Evolutionary conservation across 2,329 filamentous ascomycete species (phyloP).

Genomic region (Diplodia mutila): DNA sequence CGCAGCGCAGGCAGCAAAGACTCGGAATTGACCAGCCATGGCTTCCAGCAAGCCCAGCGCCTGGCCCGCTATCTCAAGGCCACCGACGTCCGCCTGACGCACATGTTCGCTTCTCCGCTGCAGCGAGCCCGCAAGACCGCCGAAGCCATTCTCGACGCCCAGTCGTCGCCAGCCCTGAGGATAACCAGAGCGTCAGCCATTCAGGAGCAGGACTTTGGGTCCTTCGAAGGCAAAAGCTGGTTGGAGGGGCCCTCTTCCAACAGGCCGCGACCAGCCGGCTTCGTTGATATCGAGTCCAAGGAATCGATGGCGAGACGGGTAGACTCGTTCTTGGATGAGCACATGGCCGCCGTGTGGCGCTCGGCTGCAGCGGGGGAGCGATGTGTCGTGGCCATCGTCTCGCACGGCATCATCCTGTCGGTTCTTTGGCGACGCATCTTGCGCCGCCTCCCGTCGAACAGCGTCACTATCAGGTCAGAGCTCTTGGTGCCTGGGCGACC

Average conservation of each 20-base stretch:
- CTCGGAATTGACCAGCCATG: constrained; percentile 79
- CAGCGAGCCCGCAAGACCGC: constrained; percentile 75
- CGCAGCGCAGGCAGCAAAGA: constrained; percentile 77
- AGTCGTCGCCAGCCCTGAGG: constrained; percentile 36
- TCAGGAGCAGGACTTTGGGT: constrained; percentile 76
- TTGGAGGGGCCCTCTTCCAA: constrained; percentile 46
- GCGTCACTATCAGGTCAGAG: constrained; percentile 50
- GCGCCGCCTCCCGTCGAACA: constrained; percentile 55
- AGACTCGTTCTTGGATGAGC: constrained; percentile 66
- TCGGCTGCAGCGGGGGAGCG: constrained; percentile 30
- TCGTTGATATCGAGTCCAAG: constrained; percentile 67
- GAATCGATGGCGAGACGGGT: constrained; percentile 68
- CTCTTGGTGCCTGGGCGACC: constrained; percentile 43
- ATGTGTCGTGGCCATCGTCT: constrained; percentile 67
- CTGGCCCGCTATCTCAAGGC: constrained; percentile 70
- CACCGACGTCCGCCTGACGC: constrained; percentile 66
- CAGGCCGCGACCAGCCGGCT: constrained; percentile 40
- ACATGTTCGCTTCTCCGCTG: constrained; percentile 78
- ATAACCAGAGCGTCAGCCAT: constrained; percentile 42
- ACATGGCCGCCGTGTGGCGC: constrained; percentile 52
- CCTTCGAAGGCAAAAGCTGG: constrained; percentile 68
- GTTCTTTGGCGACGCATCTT: constrained; percentile 68
- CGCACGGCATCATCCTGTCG: constrained; percentile 81
- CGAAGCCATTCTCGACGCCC: constrained; percentile 64
- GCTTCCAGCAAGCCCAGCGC: constrained; percentile 74